A percentile compares a stretch with the other conserved stretches of the same genome.
Evolutionary conservation across 2,329 filamentous ascomycete species (phyloP).

Genomic region (Ascochyta pisi): DNA sequence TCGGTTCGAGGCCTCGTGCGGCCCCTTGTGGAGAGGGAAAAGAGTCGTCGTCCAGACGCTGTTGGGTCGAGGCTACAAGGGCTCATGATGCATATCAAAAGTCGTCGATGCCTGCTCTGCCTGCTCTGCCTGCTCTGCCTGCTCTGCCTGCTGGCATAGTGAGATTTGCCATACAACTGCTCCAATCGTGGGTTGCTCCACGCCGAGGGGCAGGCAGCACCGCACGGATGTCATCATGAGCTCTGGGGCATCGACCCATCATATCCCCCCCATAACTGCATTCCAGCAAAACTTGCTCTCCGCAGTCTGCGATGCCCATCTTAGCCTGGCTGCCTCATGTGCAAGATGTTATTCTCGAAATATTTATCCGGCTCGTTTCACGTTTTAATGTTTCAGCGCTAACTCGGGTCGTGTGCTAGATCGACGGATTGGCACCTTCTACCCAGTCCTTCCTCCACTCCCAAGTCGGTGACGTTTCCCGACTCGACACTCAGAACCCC

Average conservation of each 20-base stretch:
- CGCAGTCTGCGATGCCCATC: neutral
- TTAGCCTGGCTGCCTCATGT: conserved; percentile 4
- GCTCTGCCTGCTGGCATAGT: conserved; percentile 32
- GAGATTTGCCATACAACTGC: conserved; percentile 24
- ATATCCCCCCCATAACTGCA: conserved; percentile 28
- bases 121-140: conserved; percentile 32
- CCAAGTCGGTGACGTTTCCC: conserved; percentile 52
- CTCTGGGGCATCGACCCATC: conserved; percentile 32
- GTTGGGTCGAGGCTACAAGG: conserved; percentile 20
- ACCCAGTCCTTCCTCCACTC: conserved; percentile 59
- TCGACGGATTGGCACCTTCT: conserved; percentile 58
- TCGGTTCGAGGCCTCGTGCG: conserved; percentile 19
- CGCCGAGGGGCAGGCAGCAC: conserved; percentile 48
- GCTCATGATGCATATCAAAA: conserved; percentile 15
- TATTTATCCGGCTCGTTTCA: conserved; percentile 17
- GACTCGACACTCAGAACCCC: conserved; percentile 53
- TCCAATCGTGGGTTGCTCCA: conserved; percentile 33
- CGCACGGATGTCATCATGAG: conserved; percentile 38
- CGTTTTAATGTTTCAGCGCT: conserved; percentile 41
- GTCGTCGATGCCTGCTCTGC: conserved; percentile 18
- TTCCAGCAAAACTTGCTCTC: conserved; percentile 21
- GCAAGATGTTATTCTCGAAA: conserved; percentile 1
- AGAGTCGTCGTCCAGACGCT: neutral
- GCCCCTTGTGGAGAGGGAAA: conserved; percentile 4
- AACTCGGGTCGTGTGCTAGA: conserved; percentile 47